These are phyloP conservation scores for Tephrocybe sp. DNA, from an alignment of 768 basidiomycete species.

Conservation along the genomic window DNA sequence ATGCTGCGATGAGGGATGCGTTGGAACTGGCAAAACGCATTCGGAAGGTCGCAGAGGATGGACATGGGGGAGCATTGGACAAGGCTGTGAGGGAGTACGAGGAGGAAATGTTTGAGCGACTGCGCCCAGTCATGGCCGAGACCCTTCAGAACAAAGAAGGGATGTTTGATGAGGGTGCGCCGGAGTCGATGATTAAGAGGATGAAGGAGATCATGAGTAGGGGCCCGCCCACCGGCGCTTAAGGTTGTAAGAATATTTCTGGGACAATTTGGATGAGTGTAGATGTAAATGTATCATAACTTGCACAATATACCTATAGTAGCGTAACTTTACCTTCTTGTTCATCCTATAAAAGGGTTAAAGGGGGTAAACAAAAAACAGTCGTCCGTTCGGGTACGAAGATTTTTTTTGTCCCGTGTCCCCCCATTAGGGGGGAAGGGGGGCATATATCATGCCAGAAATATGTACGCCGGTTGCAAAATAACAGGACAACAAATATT, in stretches of 20 bases:
- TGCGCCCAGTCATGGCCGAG: conserved; percentile 10
- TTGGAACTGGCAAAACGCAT: conserved; percentile 18
- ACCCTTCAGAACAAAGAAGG: conserved; percentile 7
- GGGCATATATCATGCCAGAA: no score
- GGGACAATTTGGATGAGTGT: neutral
- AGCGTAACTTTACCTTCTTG: no score
- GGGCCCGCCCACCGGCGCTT: neutral
- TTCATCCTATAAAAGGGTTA: no score
- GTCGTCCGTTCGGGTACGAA: no score
- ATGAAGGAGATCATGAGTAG: conserved; percentile 3
- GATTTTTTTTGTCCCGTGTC: no score
- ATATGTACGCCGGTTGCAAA: no score
- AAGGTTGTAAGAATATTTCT: neutral
- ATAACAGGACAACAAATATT: no score
- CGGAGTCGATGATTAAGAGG: conserved; percentile 1
- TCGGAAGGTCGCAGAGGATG: neutral
- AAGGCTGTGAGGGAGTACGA: conserved; percentile 11
- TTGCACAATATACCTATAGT: neutral
- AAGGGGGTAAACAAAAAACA: no score
- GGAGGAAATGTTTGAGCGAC: conserved; percentile 12
- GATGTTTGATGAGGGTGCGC: conserved; percentile 8
- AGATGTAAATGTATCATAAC: no score
- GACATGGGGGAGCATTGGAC: conserved; percentile 8
- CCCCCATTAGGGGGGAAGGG: no score
- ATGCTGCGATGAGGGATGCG: conserved; percentile 22